Conservation (phyloP, 2,329 filamentous ascomycete genomes). For the Didymella segeticola region DNA sequence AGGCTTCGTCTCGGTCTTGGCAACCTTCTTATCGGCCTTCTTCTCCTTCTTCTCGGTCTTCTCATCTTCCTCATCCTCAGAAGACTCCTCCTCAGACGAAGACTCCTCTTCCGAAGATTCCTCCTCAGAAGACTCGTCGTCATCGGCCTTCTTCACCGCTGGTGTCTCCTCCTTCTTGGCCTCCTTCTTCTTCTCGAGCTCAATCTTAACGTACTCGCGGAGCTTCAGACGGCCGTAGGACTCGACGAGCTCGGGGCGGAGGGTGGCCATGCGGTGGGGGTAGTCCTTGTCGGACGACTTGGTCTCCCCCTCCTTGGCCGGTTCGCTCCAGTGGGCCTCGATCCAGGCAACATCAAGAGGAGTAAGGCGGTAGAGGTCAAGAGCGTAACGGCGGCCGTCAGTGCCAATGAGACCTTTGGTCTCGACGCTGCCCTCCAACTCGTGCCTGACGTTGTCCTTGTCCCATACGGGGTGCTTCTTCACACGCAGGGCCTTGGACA, state of each 20-base stretch:
- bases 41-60: constrained; percentile 21
- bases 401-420: constrained; percentile 98
- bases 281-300: constrained; percentile 66
- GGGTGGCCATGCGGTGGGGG: constrained; percentile 94
- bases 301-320: constrained; percentile 54
- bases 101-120: constrained; percentile 29
- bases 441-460: constrained; percentile 88
- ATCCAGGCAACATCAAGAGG: constrained; percentile 91
- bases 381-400: constrained; percentile 95
- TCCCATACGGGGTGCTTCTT: constrained; percentile 98
- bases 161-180: constrained; percentile 46
- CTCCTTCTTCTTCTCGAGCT: constrained; percentile 61
- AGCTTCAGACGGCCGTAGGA: constrained; percentile 84
- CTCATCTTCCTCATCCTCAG: constrained; percentile 64
- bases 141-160: constrained; percentile 50
- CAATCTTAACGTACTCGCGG: constrained; percentile 83
- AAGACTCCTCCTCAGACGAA: constrained; percentile 36
- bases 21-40: constrained; percentile 24
- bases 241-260: constrained; percentile 89
- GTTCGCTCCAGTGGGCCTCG: constrained; percentile 70
- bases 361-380: constrained; percentile 93
- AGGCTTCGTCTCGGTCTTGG: constrained; percentile 28
- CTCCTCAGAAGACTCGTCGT: constrained; percentile 38
- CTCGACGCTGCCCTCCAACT: constrained; percentile 94
- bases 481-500: constrained; percentile 87